phyloP scores from a whole-genome alignment of 306 rosid species.

The Potentilla sterilis region DNA sequence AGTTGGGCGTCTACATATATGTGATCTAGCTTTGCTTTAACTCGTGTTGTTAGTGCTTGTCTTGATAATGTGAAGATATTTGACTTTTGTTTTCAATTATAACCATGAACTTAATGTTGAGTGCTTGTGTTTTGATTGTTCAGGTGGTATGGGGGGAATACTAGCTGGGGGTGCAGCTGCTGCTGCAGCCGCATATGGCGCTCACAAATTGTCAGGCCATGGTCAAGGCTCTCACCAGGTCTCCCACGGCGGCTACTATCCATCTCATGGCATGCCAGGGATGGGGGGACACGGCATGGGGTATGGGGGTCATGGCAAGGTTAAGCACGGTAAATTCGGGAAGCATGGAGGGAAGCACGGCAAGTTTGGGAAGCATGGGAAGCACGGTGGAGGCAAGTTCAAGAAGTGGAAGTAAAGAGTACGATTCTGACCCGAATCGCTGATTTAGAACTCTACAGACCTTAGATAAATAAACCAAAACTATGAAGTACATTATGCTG shows the following conservation, averaged over 20 bases:
- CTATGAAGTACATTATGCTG: background rate
- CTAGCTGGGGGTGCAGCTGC: constrained; percentile 89
- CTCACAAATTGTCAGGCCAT: constrained; percentile 39
- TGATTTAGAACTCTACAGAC: background rate
- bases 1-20: background rate
- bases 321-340: constrained; percentile 37
- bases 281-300: constrained; percentile 12
- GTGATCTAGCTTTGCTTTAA: background rate
- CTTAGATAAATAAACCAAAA: constrained; percentile 3
- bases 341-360: constrained; percentile 33
- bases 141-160: constrained; percentile 54
- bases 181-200: constrained; percentile 75
- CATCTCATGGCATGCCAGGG: constrained; percentile 15
- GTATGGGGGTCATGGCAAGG: constrained; percentile 20
- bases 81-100: background rate
- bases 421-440: background rate
- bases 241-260: constrained; percentile 8
- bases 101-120: background rate
- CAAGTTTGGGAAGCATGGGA: constrained; percentile 37
- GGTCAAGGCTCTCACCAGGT: constrained; percentile 23
- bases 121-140: background rate
- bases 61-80: background rate
- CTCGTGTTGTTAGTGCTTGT: background rate
- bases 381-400: constrained; percentile 41
- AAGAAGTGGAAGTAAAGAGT: constrained; percentile 48